phyloP scores from a whole-genome alignment of 2,329 filamentous ascomycete genomes.

The Stemphylium beticola region DNA sequence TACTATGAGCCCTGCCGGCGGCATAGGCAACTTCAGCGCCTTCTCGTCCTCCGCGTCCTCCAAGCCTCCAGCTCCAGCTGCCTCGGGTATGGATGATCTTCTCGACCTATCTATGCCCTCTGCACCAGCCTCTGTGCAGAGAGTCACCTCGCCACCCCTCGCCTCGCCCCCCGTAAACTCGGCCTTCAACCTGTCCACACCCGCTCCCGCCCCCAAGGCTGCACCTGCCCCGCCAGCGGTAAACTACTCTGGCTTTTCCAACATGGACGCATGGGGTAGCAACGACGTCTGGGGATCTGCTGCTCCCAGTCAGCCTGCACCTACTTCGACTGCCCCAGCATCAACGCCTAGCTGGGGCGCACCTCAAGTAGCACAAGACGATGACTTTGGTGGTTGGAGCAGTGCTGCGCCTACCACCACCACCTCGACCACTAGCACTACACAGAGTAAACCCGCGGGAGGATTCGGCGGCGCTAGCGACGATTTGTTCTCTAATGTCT shows the following conservation, averaged over 20 bases:
- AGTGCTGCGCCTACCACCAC: constrained; percentile 66
- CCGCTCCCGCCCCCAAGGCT: constrained; percentile 39
- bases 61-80: constrained; percentile 58
- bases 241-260: constrained; percentile 54
- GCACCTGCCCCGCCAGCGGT: constrained; percentile 42
- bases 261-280: constrained; percentile 80
- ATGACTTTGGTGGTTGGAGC: constrained; percentile 96
- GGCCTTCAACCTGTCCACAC: constrained; percentile 67
- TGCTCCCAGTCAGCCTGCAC: constrained; percentile 60
- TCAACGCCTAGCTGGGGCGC: constrained; percentile 62
- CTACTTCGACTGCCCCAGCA: constrained; percentile 46
- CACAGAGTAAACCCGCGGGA: constrained; percentile 56
- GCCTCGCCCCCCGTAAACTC: constrained; percentile 60
- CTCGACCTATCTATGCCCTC: constrained; percentile 70
- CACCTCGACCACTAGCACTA: constrained; percentile 26
- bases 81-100: constrained; percentile 71
- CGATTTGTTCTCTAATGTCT: constrained; percentile 95
- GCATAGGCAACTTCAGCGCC: constrained; percentile 68
- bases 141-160: constrained; percentile 34
- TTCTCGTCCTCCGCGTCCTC: constrained; percentile 61
- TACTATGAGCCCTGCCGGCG: constrained; percentile 62
- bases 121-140: constrained; percentile 38
- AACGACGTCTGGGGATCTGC: constrained; percentile 80
- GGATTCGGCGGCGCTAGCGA: constrained; percentile 66
- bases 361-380: constrained; percentile 74